Conservation (phyloP, 345 rosid species). For the Bruguiera parviflora region DNA sequence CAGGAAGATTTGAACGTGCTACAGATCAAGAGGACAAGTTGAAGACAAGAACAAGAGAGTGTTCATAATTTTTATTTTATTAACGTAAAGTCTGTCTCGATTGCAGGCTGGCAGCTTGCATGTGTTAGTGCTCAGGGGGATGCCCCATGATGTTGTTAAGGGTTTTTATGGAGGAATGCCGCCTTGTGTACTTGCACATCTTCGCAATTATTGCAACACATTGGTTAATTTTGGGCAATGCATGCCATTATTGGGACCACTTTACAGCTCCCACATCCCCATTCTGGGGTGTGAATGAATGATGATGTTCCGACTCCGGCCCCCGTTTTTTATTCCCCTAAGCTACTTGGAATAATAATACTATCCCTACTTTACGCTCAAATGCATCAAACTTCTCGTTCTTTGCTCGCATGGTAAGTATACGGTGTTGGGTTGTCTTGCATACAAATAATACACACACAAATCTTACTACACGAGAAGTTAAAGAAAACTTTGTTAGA, state of each 20-base stretch:
- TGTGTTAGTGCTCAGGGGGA: slow-evolving; percentile 18
- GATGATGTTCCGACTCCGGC: not conserved
- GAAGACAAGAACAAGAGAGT: slow-evolving; percentile 24
- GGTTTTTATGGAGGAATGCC: not conserved
- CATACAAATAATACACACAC: no score
- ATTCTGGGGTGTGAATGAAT: not conserved
- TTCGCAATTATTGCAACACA: slow-evolving; percentile 7
- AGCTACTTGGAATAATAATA: not conserved
- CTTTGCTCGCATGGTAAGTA: no score
- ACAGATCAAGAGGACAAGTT: slow-evolving; percentile 25
- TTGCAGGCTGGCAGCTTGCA: slow-evolving; percentile 21
- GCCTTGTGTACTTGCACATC: not conserved
- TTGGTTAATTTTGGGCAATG: not conserved
- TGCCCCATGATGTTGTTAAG: not conserved
- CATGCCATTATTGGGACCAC: not conserved
- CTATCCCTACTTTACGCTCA: no score
- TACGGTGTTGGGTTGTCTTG: no score
- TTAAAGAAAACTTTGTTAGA: no score
- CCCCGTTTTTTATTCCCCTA: not conserved
- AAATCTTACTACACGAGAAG: no score
- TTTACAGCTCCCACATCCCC: not conserved
- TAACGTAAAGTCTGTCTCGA: slow-evolving; percentile 12
- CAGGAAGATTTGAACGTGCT: slow-evolving; percentile 10
- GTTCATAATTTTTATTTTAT: slow-evolving; percentile 18
- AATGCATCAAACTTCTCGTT: no score